Base-by-base conservation (phyloP, 305 asterid species). In the Fraxinus sp. region DNA sequence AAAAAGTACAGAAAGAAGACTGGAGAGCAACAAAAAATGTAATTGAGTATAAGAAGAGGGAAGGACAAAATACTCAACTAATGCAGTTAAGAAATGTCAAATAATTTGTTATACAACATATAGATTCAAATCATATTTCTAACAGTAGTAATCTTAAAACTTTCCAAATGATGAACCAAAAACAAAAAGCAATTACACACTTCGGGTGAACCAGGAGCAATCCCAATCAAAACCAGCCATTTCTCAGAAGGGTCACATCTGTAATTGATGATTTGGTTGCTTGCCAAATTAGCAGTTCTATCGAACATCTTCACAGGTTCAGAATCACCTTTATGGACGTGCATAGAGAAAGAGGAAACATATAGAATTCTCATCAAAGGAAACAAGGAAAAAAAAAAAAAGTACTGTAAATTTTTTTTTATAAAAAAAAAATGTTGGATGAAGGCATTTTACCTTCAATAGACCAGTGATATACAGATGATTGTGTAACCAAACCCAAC, bases 181-280 rank as follows among this genome's bases (percentile, higher is more conserved):
- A 82, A 36, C 7, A 28, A 33, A 35, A 7, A 75, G 74, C 64
- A 0, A 81, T 79, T 79, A 90, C 90, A 46, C 82, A 97, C 99
- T 94, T 97, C 99, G 1, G 98, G 88, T 32, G 98, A 91, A 81
- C 98, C 98, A 86, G 98, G 98, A 79, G 98, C 98, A 78, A 93
- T 95, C 75, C 99, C 99, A 84, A 95, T 92, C 92, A 97, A 87
- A 86, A 95, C 98, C 98, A 97, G 85, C 98, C 99, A 97, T 88
- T 97, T 95, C 88, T 95, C 99, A 44, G 98, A 90, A 83, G 98
- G 97, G 83, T 97, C 99, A 4, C 98, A 95, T 81, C 92, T 89
- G 86, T 97, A 97, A 88, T 95, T 97, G 86, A 95, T 97, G 59
- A 97, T 93, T 86, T 95, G 98, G 78, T 97, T 95, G 93, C 89